These are phyloP conservation scores for Cryptococcus depauperatus DNA, from an alignment of 1,284 basidiomycete species.

Conservation along the genomic window DNA sequence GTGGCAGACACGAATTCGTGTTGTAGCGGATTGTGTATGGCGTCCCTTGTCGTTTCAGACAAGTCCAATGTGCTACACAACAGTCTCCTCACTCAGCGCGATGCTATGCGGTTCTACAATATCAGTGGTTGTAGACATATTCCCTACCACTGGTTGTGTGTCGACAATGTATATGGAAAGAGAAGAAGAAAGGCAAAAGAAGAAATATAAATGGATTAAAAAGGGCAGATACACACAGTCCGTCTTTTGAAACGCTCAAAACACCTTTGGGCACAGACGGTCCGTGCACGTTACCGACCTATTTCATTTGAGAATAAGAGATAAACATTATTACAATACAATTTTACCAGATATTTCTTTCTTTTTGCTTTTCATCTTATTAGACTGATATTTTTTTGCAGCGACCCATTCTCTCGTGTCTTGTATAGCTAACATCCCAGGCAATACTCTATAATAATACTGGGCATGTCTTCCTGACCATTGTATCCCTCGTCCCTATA, in stretches of 20 bases:
- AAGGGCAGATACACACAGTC: neutral
- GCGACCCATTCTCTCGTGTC: too few species aligned
- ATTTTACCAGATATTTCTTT: neutral
- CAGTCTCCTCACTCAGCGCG: too few species aligned
- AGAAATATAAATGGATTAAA: neutral
- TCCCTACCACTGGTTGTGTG: too few species aligned
- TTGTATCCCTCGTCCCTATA: neutral
- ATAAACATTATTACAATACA: neutral
- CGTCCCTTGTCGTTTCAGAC: too few species aligned
- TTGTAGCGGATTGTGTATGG: too few species aligned
- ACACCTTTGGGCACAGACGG: neutral
- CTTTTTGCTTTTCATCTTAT: neutral
- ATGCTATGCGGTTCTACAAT: too few species aligned
- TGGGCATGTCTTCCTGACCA: conserved; percentile 1
- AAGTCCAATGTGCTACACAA: too few species aligned
- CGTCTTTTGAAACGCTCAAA: neutral
- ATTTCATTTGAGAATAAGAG: neutral
- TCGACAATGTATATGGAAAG: too few species aligned
- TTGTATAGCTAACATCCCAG: neutral
- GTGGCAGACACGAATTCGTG: too few species aligned
- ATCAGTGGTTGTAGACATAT: too few species aligned
- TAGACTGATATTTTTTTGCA: too few species aligned
- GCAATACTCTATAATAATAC: neutral
- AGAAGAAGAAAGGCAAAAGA: too few species aligned
- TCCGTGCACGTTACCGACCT: neutral